A percentile compares a stretch with the other conserved stretches of the same genome.
These are phyloP conservation scores for Eucalyptus virginea DNA, from an alignment of 345 rosid genomes.

Conservation along the genomic window DNA sequence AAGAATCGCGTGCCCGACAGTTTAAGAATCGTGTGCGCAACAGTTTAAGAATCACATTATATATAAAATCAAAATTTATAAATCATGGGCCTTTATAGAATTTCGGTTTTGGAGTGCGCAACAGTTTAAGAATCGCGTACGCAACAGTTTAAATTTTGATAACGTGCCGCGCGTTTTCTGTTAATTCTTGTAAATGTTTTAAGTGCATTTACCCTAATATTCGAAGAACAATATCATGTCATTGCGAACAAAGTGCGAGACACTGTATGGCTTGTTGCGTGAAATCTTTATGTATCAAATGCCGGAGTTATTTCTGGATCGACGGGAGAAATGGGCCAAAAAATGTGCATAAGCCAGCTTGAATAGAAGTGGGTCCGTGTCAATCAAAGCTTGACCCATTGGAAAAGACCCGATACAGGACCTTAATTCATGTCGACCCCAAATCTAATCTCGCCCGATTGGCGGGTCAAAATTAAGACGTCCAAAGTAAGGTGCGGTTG, in stretches of 20 bases:
- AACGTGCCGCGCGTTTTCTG: neutral
- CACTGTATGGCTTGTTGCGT: neutral
- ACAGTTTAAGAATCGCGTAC: too few species aligned
- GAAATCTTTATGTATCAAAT: neutral
- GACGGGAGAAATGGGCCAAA: neutral
- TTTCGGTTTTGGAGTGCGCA: too few species aligned
- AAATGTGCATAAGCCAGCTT: neutral
- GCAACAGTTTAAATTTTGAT: neutral
- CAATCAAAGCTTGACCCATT: neutral
- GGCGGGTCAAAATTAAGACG: neutral
- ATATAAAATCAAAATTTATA: too few species aligned
- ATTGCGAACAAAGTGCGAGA: neutral
- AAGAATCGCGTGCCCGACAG: too few species aligned
- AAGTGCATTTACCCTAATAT: neutral
- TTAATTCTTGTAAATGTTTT: neutral
- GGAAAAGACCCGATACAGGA: neutral
- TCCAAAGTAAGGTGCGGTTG: neutral
- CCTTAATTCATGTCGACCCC: neutral
- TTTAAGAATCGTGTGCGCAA: too few species aligned
- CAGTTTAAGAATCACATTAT: too few species aligned
- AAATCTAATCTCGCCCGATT: neutral
- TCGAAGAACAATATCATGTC: neutral
- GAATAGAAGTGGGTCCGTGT: neutral
- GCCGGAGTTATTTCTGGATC: neutral
- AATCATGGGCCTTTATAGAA: too few species aligned